Percentiles rank a stretch among this genome's conserved stretches.
These are phyloP conservation scores for Podaxis rugospora DNA, from an alignment of 768 basidiomycete genomes.

Conservation along the genomic window DNA sequence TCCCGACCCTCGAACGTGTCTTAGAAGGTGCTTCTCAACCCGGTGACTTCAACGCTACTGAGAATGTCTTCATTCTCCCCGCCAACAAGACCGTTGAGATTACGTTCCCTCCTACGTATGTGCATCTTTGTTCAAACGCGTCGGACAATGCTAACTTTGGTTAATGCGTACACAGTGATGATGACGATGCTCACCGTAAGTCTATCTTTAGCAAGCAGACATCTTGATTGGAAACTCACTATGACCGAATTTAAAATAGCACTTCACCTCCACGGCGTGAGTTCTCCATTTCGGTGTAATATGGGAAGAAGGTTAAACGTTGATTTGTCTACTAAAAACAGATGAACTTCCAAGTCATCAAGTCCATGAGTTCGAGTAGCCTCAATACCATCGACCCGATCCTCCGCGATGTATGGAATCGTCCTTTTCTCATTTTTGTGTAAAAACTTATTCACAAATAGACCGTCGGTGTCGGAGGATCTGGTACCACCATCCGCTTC, in stretches of 20 bases:
- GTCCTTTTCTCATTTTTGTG: conserved; percentile 17
- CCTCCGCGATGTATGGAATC: conserved; percentile 42
- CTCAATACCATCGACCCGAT: conserved; percentile 52
- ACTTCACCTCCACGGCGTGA: conserved; percentile 16
- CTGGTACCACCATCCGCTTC: conserved; percentile 19
- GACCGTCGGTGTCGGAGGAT: conserved; percentile 14
- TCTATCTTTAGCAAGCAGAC: not conserved
- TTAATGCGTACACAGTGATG: conserved; percentile 2
- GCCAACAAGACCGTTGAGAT: conserved; percentile 22
- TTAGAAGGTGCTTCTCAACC: conserved; percentile 16
- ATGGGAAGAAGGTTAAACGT: not conserved
- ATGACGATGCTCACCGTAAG: conserved; percentile 14
- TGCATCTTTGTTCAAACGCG: not conserved
- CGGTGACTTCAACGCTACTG: conserved; percentile 21
- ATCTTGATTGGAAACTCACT: not conserved
- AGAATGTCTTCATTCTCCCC: conserved; percentile 23
- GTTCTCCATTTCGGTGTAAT: not conserved
- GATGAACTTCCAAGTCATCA: conserved; percentile 18
- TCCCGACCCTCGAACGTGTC: conserved; percentile 26
- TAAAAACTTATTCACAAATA: not conserved
- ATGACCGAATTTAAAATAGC: not conserved
- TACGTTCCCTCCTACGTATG: conserved; percentile 18
- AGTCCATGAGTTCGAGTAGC: conserved; percentile 20
- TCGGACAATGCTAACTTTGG: not conserved
- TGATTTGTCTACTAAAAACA: not conserved